phyloP scores from a whole-genome alignment of 306 rosid genomes.

The Cyclanthera cordifolia region DNA sequence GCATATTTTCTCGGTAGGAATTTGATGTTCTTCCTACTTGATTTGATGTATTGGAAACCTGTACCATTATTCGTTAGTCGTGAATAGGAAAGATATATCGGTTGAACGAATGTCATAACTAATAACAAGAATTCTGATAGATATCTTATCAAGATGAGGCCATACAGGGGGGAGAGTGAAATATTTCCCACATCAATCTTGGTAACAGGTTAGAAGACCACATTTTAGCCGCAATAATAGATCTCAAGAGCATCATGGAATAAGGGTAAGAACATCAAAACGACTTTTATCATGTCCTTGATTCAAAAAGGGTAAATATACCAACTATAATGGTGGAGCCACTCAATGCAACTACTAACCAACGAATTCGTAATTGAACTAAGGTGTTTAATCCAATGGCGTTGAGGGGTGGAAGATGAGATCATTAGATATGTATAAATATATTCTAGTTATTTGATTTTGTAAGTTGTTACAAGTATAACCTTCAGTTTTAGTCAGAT shows the following conservation, averaged over 20 bases:
- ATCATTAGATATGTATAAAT: too few relatives aligned
- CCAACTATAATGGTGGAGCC: neutral
- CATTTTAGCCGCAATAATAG: neutral
- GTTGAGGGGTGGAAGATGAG: neutral
- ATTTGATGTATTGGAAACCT: constrained; percentile 51
- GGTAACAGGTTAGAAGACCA: too few relatives aligned
- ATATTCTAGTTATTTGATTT: too few relatives aligned
- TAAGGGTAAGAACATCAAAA: neutral
- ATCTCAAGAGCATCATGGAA: neutral
- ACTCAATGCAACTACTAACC: neutral
- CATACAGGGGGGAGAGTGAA: too few relatives aligned
- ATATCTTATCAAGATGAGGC: neutral
- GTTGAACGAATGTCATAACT: neutral
- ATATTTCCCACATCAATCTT: too few relatives aligned
- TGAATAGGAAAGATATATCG: neutral
- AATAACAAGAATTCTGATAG: neutral
- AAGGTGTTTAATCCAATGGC: neutral
- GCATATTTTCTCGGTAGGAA: constrained; percentile 46
- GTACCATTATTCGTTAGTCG: constrained; percentile 8
- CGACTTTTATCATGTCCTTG: neutral
- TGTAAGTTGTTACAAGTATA: too few relatives aligned
- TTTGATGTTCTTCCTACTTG: constrained; percentile 51
- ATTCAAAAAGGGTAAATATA: neutral
- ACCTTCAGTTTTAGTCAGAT: too few relatives aligned
- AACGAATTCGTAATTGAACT: neutral